phyloP scores from a whole-genome alignment of 148 eudicot genomes.

The Spergularia bocconei region DNA sequence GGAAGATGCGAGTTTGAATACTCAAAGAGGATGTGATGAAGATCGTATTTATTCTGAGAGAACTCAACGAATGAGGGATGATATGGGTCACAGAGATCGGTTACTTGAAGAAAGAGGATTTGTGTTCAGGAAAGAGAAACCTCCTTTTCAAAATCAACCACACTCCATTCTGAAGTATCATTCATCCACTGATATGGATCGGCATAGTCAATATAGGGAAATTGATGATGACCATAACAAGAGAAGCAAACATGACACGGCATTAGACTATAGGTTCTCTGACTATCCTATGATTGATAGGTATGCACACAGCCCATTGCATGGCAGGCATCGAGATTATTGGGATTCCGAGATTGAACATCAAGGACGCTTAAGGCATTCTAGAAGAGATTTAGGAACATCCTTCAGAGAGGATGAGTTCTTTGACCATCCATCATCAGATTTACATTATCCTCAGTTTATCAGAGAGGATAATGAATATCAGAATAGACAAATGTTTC shows the following conservation, averaged over 20 bases:
- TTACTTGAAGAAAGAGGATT: conserved; percentile 22
- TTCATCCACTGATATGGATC: conserved; percentile 13
- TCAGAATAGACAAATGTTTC: conserved; percentile 1
- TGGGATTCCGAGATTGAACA: conserved; percentile 17
- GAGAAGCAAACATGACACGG: conserved; percentile 18
- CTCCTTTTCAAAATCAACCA: neutral
- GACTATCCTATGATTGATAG: conserved; percentile 12
- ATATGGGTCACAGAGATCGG: conserved; percentile 15
- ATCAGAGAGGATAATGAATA: conserved; percentile 17
- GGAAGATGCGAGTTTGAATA: conserved; percentile 13
- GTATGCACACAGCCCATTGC: conserved; percentile 10
- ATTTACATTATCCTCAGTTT: neutral
- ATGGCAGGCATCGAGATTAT: conserved; percentile 19
- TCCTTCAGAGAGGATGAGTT: conserved; percentile 15
- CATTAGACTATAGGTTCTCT: conserved; percentile 11
- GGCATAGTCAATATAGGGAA: neutral
- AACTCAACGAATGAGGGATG: conserved; percentile 9
- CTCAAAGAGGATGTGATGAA: conserved; percentile 24
- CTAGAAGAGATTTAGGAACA: conserved; percentile 16
- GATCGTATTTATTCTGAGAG: conserved; percentile 18
- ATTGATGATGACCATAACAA: conserved; percentile 12
- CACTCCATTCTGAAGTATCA: neutral
- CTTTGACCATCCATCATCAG: conserved; percentile 12
- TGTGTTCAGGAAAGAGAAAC: conserved; percentile 2
- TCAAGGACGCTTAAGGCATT: conserved; percentile 10